Evolutionary conservation across 805 yeast species (phyloP).

Genomic region (Ogataea pini): DNA sequence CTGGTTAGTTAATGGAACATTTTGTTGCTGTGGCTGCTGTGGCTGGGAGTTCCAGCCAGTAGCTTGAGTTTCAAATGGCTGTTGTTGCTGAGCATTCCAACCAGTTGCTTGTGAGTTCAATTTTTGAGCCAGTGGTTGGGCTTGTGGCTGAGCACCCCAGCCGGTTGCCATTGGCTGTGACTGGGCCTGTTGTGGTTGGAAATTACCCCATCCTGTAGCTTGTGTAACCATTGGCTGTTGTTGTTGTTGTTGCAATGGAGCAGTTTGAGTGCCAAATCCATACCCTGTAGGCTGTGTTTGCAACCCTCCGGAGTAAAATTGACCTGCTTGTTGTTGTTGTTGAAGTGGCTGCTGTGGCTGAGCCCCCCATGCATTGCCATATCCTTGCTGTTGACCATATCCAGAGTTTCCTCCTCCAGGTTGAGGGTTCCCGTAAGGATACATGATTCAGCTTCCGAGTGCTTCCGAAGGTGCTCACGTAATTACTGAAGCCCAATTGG

Average conservation of each 20-base stretch:
- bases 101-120: constrained; percentile 30
- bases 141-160: constrained; percentile 19
- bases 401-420: constrained; percentile 23
- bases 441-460: constrained; percentile 18
- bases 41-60: constrained; percentile 39
- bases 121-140: constrained; percentile 16
- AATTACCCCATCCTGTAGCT: too few species aligned
- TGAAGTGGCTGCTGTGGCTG: constrained; percentile 35
- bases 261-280: constrained; percentile 26
- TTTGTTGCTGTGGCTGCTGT: constrained; percentile 13
- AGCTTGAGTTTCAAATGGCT: constrained; percentile 33
- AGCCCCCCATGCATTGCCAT: constrained; percentile 25
- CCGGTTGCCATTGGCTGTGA: constrained; percentile 16
- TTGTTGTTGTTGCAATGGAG: constrained; percentile 17
- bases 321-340: constrained; percentile 34
- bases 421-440: constrained; percentile 29
- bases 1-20: constrained; percentile 32
- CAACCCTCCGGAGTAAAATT: constrained; percentile 18
- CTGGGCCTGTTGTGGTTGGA: constrained; percentile 22
- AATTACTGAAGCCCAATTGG: background rate
- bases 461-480: background rate
- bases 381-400: constrained; percentile 29
- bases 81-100: constrained; percentile 22
- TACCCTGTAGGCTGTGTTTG: constrained; percentile 44
- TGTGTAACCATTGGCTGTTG: constrained; percentile 7